Conservation (phyloP, 805 yeast species). For the Pichia gijzeniarum region DNA sequence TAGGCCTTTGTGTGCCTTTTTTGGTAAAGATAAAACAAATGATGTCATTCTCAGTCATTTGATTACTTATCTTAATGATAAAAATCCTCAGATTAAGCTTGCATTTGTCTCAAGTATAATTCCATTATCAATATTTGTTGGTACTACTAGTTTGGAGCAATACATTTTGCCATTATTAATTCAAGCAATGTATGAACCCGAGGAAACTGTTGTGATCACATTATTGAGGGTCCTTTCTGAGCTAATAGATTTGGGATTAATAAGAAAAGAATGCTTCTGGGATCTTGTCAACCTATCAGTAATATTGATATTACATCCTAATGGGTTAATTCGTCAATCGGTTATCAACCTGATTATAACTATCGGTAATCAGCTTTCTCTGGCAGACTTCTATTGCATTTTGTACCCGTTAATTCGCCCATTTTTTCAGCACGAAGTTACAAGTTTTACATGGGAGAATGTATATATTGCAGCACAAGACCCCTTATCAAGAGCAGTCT, state of each 20-base stretch:
- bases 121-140: slow-evolving; percentile 72
- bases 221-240: slow-evolving; percentile 57
- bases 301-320: slow-evolving; percentile 74
- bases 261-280: slow-evolving; percentile 46
- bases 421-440: slow-evolving; percentile 69
- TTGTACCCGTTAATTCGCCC: slow-evolving; percentile 75
- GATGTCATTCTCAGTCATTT: slow-evolving; percentile 85
- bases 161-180: slow-evolving; percentile 78
- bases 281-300: slow-evolving; percentile 46
- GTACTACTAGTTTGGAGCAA: slow-evolving; percentile 76
- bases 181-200: slow-evolving; percentile 79
- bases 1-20: slow-evolving; percentile 69
- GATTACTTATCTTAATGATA: slow-evolving; percentile 85
- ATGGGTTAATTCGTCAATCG: slow-evolving; percentile 74
- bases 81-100: slow-evolving; percentile 57
- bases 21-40: slow-evolving; percentile 83
- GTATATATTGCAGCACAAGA: slow-evolving; percentile 60
- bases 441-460: slow-evolving; percentile 58
- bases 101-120: slow-evolving; percentile 68
- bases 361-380: slow-evolving; percentile 53
- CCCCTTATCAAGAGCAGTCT: slow-evolving; percentile 62
- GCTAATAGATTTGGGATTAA: slow-evolving; percentile 49
- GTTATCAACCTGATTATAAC: slow-evolving; percentile 55
- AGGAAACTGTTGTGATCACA: slow-evolving; percentile 70
- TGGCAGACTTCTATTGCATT: slow-evolving; percentile 80